Base-by-base conservation (phyloP, 768 basidiomycete genomes). In the Pholiota molesta region DNA sequence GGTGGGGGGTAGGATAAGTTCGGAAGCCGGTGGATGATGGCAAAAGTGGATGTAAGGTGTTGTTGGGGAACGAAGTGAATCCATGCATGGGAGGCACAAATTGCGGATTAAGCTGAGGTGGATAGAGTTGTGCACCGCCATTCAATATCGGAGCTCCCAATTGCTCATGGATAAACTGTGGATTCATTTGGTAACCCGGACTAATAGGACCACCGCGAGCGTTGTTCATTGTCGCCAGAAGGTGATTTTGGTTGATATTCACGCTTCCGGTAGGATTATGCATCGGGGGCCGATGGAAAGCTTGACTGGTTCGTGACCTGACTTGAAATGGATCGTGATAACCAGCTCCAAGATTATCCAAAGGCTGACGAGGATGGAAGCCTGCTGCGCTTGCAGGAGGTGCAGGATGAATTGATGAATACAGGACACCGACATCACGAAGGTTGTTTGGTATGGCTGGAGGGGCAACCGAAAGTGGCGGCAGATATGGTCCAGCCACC, bases 181-280 rank as follows among this genome's bases (percentile, higher is more conserved):
- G 62, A 45, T 54, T 52, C 49, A 62, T 64, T n/a, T 65, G 69
- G 37, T 69, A 68, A 52, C 59, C 62, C 13, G 62, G 64, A 42
- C 56, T 62, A 29, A 65, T 52, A 33, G 68, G 68, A 23, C 61
- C 62, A 23, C 54, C 63, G 23, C 70, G 71, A 55, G 75, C 62
- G 51, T 75, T 74, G 65, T 80, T 79, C 67, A 85, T 77, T 49
- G 81, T 65, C 23, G 75, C 70, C 49, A 81, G 76, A 40, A 86
- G 69, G 56, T 86, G 84, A 35, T 73, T 77, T 61, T 86, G 85
- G 59, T 77, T 79, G 78, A 88, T 78, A 64, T 80, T 86, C 59
- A 77, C 75, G 53, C 79, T 82, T 29, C 74, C 76, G 39, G 72
- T 63, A 28, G 65, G 56, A 51, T 72, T 66, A 59, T 77, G 76